Evolutionary conservation across 768 basidiomycete species (phyloP).

Genomic region (Collybiopsis confluens): DNA sequence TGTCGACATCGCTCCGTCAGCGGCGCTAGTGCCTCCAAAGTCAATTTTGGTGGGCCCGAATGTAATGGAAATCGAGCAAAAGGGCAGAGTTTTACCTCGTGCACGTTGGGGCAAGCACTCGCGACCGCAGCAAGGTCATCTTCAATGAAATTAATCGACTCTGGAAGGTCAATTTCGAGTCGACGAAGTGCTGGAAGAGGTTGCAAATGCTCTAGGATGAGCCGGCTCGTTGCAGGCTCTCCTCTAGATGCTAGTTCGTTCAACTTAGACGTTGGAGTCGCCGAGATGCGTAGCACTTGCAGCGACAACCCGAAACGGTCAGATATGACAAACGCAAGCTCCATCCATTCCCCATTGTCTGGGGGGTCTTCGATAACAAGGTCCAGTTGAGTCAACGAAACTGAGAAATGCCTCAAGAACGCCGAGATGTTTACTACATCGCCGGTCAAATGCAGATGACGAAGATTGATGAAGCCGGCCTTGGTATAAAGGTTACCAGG

Average conservation of each 20-base stretch:
- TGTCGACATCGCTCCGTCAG: slow-evolving; percentile 55
- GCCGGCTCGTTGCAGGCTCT: slow-evolving; percentile 54
- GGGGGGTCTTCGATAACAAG: slow-evolving; percentile 79
- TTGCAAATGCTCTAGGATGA: slow-evolving; percentile 57
- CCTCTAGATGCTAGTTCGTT: slow-evolving; percentile 68
- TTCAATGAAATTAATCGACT: slow-evolving; percentile 63
- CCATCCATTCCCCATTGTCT: slow-evolving; percentile 70
- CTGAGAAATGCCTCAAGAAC: slow-evolving; percentile 67
- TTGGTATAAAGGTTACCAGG: slow-evolving; percentile 56
- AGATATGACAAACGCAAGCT: slow-evolving; percentile 59
- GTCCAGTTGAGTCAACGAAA: slow-evolving; percentile 63
- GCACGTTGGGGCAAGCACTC: slow-evolving; percentile 61
- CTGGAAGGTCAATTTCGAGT: slow-evolving; percentile 77
- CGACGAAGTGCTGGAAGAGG: slow-evolving; percentile 51
- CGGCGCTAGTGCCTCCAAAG: slow-evolving; percentile 57
- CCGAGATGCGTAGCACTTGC: slow-evolving; percentile 55
- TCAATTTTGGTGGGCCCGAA: slow-evolving; percentile 50
- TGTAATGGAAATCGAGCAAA: slow-evolving; percentile 58
- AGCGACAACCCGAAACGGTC: slow-evolving; percentile 59
- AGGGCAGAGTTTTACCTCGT: slow-evolving; percentile 65
- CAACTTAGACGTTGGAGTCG: slow-evolving; percentile 73
- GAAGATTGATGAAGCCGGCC: slow-evolving; percentile 55
- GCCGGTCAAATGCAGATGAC: slow-evolving; percentile 63
- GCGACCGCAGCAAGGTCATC: slow-evolving; percentile 57
- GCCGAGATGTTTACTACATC: slow-evolving; percentile 65